Evolutionary conservation across 352 stramenopile species (phyloP), one percentile per base, ranked within the genome.

Genomic region (Phytopythium ostracodes): DNA sequence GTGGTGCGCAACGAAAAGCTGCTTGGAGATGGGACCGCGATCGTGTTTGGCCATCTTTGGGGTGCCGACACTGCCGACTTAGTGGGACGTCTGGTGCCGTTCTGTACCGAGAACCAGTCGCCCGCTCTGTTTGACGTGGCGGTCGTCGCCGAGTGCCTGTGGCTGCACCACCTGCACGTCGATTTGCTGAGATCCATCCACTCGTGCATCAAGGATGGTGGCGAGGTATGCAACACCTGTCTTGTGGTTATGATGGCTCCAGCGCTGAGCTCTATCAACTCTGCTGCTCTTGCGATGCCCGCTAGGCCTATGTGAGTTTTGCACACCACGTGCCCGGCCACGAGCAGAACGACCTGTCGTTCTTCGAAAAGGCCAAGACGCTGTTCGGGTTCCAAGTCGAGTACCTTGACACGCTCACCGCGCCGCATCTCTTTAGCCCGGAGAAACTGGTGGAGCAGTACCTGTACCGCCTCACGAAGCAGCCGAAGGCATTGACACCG

Each of bases 101-200:
- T 42, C 22, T 20, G 25, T 12, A n/a, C 2, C 3, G 46, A 60
- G 11, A 42, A 42, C 38, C 42, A 50, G 29, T 31, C 27, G 14
- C 35, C 60, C 20, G 18, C 27, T 18, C 50, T 50, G 11, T 83
- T 82, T 59, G 66, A 85, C 53, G 67, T 85, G 35, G 76, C 64
- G 17, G 64, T 85, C 17, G 70, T 83, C 36, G 76, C 76, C 4
- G 76, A 85, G 59, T 85, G 76, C 59, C 53, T 85, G 18, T 85
- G 73, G 76, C 59, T 85, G 11, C 76, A 85, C 62, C 60, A 80
- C 31, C 58, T 81, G 64, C 73, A 83, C 24, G 66, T 72, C 25
- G 70, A 83, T 42, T 62, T 85, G 5, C 61, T 82, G 2, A 68
- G 65, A 50, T 85, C 72, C 0, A 85, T 85, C 12, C 56, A 77